Percentiles rank a stretch among this genome's conserved stretches.
Conservation (phyloP, 768 basidiomycete species). For the Leccinum disarticulatum region DNA sequence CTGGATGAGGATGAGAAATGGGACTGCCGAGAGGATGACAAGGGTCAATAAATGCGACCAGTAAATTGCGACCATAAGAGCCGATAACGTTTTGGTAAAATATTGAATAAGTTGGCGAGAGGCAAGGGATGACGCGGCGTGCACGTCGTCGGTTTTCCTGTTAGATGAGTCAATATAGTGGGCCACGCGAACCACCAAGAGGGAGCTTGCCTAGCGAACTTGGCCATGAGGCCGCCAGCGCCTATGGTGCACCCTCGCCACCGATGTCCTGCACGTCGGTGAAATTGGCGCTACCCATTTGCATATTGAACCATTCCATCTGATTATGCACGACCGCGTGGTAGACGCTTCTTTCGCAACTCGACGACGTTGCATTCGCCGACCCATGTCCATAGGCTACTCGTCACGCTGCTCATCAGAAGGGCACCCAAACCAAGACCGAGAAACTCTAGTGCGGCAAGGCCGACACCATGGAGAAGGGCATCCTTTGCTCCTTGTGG, state of each 20-base stretch:
- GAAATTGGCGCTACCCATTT: constrained; percentile 60
- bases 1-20: constrained; percentile 76
- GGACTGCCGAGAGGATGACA: constrained; percentile 91
- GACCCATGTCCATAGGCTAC: constrained; percentile 82
- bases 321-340: constrained; percentile 62
- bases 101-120: too few relatives aligned
- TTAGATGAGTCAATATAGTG: too few relatives aligned
- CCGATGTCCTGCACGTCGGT: constrained; percentile 34
- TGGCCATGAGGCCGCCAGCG: too few relatives aligned
- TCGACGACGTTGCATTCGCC: constrained; percentile 78
- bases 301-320: constrained; percentile 90
- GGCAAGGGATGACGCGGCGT: too few relatives aligned
- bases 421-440: constrained; percentile 66
- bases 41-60: too few relatives aligned
- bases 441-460: constrained; percentile 64
- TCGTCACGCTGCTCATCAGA: constrained; percentile 69
- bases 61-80: too few relatives aligned
- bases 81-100: too few relatives aligned
- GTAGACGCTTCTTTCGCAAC: constrained; percentile 69
- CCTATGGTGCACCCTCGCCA: constrained; percentile 46
- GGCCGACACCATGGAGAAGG: constrained; percentile 56
- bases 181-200: too few relatives aligned
- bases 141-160: too few relatives aligned
- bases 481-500: constrained; percentile 44
- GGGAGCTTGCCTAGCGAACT: too few relatives aligned